phyloP scores from a whole-genome alignment of 108 stramenopile species.

The Discostella pseudostelligera region DNA sequence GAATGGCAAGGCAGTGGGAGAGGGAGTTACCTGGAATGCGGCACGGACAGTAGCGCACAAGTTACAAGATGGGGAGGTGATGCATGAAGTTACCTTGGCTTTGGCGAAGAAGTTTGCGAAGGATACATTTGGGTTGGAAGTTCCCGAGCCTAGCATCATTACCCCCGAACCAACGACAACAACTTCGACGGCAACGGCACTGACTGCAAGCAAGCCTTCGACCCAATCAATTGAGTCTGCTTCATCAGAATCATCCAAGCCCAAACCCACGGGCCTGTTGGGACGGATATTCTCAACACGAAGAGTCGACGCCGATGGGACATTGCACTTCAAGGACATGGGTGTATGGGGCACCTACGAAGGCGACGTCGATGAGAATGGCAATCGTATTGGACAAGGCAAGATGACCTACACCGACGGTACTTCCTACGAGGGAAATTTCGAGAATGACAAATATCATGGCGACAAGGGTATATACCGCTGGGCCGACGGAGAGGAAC shows the following conservation, averaged over 20 bases:
- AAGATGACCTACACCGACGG: slow-evolving; percentile 31
- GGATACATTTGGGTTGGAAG: slow-evolving; percentile 7
- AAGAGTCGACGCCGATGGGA: background rate
- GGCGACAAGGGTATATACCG: slow-evolving; percentile 25
- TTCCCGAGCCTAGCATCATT: background rate
- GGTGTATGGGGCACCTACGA: slow-evolving; percentile 23
- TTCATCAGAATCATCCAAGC: no score
- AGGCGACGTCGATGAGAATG: slow-evolving; percentile 23
- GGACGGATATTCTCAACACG: background rate
- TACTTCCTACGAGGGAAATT: slow-evolving; percentile 23
- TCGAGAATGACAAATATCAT: slow-evolving; percentile 27
- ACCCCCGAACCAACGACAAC: background rate
- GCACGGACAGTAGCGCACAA: slow-evolving; percentile 16
- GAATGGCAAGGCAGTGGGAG: background rate
- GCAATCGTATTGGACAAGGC: slow-evolving; percentile 25
- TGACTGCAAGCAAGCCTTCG: no score
- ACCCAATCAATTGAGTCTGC: no score
- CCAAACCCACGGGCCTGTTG: background rate
- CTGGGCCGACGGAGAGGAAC: slow-evolving; percentile 32
- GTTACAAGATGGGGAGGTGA: slow-evolving; percentile 10
- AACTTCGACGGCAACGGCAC: background rate
- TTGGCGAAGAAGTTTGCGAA: slow-evolving; percentile 7
- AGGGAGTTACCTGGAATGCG: background rate
- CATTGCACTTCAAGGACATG: background rate
- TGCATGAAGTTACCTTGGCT: slow-evolving; percentile 1